These are phyloP conservation scores for Vachellia collinsii DNA, from an alignment of 306 rosid genomes.

Conservation along the genomic window DNA sequence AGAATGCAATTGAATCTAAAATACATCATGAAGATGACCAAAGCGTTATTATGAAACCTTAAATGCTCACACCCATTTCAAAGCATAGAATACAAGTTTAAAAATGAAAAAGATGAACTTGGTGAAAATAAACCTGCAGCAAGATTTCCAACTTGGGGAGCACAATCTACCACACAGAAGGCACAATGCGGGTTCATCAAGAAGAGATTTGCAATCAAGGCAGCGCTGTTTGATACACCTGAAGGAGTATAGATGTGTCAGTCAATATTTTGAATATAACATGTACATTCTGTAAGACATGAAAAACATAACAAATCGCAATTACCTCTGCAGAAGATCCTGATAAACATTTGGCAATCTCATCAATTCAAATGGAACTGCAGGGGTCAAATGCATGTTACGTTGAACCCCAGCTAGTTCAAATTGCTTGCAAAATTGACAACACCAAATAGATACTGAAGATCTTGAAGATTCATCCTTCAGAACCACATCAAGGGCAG, in stretches of 20 bases:
- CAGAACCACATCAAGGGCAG: conserved; percentile 70
- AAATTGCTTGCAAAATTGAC: conserved; percentile 70
- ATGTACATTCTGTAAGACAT: background rate
- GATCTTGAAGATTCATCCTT: conserved; percentile 68
- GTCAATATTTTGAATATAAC: background rate
- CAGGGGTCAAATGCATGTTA: conserved; percentile 66
- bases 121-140: conserved; percentile 80
- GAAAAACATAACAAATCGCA: conserved; percentile 22
- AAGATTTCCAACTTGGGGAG: conserved; percentile 84
- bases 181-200: conserved; percentile 91
- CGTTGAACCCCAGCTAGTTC: conserved; percentile 44
- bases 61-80: conserved; percentile 26
- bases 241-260: conserved; percentile 31
- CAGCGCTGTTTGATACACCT: conserved; percentile 88
- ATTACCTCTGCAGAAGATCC: conserved; percentile 89
- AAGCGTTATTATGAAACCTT: background rate
- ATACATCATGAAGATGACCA: conserved; percentile 3
- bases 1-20: conserved; percentile 28
- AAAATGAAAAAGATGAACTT: background rate
- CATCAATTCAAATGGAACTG: conserved; percentile 87
- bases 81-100: background rate
- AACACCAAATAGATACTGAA: conserved; percentile 66
- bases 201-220: conserved; percentile 61
- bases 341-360: conserved; percentile 83
- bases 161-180: conserved; percentile 91